Percentiles rank a stretch among this genome's conserved stretches.
These are phyloP conservation scores for Arabidopsis lyrata DNA, from an alignment of 441 rosid genomes.

Conservation along the genomic window DNA sequence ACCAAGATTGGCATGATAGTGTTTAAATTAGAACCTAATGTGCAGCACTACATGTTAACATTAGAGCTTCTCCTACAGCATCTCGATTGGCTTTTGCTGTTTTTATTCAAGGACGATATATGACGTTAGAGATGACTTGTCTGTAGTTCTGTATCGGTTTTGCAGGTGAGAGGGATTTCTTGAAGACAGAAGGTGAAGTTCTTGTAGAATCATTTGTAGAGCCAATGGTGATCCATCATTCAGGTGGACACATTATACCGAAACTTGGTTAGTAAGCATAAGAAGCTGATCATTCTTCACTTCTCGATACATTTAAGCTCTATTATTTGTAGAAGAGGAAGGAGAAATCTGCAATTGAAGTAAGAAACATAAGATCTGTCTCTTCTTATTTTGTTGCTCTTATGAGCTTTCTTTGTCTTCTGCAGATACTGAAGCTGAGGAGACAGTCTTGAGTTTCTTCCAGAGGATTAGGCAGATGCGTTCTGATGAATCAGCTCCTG, in stretches of 20 bases:
- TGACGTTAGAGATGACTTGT: background rate
- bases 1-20: background rate
- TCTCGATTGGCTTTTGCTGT: background rate
- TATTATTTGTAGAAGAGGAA: background rate
- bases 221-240: slow-evolving; percentile 67
- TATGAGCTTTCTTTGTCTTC: background rate
- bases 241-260: slow-evolving; percentile 58
- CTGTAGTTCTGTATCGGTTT: slow-evolving; percentile 8
- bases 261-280: slow-evolving; percentile 52
- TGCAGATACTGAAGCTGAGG: slow-evolving; percentile 52
- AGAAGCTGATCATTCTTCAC: background rate
- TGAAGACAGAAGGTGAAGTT: slow-evolving; percentile 48
- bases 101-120: background rate
- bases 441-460: slow-evolving; percentile 52
- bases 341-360: background rate
- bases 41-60: background rate
- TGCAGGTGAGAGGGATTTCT: slow-evolving; percentile 63
- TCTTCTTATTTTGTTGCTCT: slow-evolving; percentile 2
- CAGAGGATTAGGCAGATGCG: slow-evolving; percentile 46
- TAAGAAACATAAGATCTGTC: background rate
- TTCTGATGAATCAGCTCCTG: slow-evolving; percentile 17
- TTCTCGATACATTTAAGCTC: background rate
- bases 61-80: slow-evolving; percentile 6
- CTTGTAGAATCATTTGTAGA: slow-evolving; percentile 61
- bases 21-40: background rate